Conservation (phyloP, 1,139 yeast genomes). For the Blastobotrys proliferans region DNA sequence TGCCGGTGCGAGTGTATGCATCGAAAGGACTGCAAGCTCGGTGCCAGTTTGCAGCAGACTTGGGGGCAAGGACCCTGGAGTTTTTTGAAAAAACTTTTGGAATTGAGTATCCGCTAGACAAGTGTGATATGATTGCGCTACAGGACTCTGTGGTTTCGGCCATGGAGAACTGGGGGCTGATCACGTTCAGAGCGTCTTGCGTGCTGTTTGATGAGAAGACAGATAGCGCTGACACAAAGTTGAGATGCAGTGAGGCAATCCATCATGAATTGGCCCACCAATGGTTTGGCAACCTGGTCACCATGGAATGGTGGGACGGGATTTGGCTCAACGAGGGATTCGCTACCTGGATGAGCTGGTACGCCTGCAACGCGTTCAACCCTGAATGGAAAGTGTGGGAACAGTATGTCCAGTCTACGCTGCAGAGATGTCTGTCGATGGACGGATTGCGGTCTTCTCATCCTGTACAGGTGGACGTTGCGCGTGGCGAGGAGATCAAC, state of each 20-base stretch:
- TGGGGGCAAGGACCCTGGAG: slow-evolving; percentile 71
- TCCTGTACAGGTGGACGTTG: slow-evolving; percentile 82
- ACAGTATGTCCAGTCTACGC: slow-evolving; percentile 60
- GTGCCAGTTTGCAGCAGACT: slow-evolving; percentile 64
- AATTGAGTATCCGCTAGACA: slow-evolving; percentile 73
- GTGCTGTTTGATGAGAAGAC: slow-evolving; percentile 62
- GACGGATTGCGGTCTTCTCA: slow-evolving; percentile 79
- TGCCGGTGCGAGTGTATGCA: slow-evolving; percentile 78
- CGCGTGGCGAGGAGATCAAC: slow-evolving; percentile 74
- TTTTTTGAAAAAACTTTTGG: slow-evolving; percentile 70
- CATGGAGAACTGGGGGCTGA: slow-evolving; percentile 89
- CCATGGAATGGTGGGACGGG: slow-evolving; percentile 96
- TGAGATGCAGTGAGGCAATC: slow-evolving; percentile 80
- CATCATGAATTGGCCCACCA: slow-evolving; percentile 91
- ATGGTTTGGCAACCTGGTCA: slow-evolving; percentile 89
- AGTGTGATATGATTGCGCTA: slow-evolving; percentile 76
- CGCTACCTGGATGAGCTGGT: slow-evolving; percentile 88
- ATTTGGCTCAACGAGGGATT: slow-evolving; percentile 90
- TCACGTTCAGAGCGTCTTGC: slow-evolving; percentile 78
- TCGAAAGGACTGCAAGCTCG: slow-evolving; percentile 65
- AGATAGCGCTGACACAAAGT: slow-evolving; percentile 63
- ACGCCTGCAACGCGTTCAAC: slow-evolving; percentile 66
- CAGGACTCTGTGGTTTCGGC: slow-evolving; percentile 85
- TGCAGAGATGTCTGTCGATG: slow-evolving; percentile 64
- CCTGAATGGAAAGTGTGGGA: slow-evolving; percentile 90